Conservation (phyloP, 2,329 filamentous ascomycete genomes). For the Colletotrichum euphorbiae region DNA sequence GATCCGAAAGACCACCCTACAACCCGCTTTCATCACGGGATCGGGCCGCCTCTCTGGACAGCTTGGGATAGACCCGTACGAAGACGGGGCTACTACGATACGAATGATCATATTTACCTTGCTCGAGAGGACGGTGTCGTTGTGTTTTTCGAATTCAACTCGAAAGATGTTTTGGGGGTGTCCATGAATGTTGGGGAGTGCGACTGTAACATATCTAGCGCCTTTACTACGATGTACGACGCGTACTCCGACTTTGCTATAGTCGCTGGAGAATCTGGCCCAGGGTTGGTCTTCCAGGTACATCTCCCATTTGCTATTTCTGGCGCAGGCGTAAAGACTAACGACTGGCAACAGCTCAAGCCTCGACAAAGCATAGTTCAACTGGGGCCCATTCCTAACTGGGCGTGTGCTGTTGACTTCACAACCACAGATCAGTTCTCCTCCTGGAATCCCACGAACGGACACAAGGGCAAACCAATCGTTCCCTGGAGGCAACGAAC, state of each 20-base stretch:
- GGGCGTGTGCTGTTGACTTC: constrained; percentile 70
- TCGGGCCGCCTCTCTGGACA: constrained; percentile 74
- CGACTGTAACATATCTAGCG: constrained; percentile 80
- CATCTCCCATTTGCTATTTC: constrained; percentile 31
- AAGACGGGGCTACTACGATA: constrained; percentile 68
- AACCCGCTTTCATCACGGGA: constrained; percentile 61
- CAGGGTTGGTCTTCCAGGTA: constrained; percentile 81
- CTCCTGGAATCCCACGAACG: constrained; percentile 47
- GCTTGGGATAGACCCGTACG: constrained; percentile 86
- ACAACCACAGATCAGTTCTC: constrained; percentile 57
- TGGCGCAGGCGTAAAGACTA: background rate
- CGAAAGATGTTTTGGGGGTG: constrained; percentile 64
- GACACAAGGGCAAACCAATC: constrained; percentile 41
- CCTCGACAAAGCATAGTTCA: constrained; percentile 45
- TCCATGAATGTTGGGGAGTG: constrained; percentile 72
- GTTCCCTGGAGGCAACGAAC: constrained; percentile 30
- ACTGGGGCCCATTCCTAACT: constrained; percentile 68
- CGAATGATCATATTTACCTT: constrained; percentile 84
- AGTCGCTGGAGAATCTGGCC: constrained; percentile 81
- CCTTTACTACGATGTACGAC: constrained; percentile 81
- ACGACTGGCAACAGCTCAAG: constrained; percentile 29
- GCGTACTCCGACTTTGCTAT: constrained; percentile 81
- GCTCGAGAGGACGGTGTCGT: constrained; percentile 89
- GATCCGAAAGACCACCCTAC: constrained; percentile 53
- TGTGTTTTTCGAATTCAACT: constrained; percentile 76